Evolutionary conservation across 2,329 filamentous ascomycete genomes (phyloP).

Genomic region (Leptographium galeiforme): DNA sequence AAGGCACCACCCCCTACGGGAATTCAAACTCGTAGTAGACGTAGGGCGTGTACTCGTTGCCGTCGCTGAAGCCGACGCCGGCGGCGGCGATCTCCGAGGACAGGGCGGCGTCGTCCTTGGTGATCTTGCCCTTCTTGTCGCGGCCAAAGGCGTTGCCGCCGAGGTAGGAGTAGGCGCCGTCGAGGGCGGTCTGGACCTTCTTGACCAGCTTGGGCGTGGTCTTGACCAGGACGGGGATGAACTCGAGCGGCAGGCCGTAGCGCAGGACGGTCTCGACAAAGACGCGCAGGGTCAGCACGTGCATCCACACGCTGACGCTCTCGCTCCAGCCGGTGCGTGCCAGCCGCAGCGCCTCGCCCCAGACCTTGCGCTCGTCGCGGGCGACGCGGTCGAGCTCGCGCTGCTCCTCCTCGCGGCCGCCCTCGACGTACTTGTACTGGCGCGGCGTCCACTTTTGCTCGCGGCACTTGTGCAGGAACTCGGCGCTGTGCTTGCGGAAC

Average conservation of each 20-base stretch:
- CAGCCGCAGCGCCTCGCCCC: conserved; percentile 79
- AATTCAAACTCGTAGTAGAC: conserved; percentile 96
- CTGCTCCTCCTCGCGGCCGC: conserved; percentile 77
- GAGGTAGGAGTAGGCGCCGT: conserved; percentile 77
- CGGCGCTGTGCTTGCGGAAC: conserved; percentile 80
- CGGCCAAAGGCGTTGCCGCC: conserved; percentile 87
- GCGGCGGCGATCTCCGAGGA: conserved; percentile 75
- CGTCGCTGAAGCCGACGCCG: conserved; percentile 52
- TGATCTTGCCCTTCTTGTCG: conserved; percentile 85
- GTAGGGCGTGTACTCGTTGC: conserved; percentile 82
- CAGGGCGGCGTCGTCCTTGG: conserved; percentile 72
- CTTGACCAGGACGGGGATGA: conserved; percentile 74
- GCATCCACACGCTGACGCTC: conserved; percentile 89
- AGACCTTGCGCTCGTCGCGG: conserved; percentile 80
- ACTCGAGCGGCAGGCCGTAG: conserved; percentile 85
- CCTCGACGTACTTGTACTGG: conserved; percentile 86
- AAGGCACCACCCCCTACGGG: conserved; percentile 18
- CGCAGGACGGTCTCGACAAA: conserved; percentile 97
- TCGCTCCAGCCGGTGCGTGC: conserved; percentile 91
- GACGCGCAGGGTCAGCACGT: conserved; percentile 78
- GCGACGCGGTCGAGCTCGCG: conserved; percentile 71
- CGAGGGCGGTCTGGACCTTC: conserved; percentile 67
- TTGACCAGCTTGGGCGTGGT: conserved; percentile 70
- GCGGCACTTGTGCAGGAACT: conserved; percentile 84
- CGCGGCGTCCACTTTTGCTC: conserved; percentile 91